Base-by-base conservation (phyloP, 306 rosid genomes). In the Lagenaria siceraria region DNA sequence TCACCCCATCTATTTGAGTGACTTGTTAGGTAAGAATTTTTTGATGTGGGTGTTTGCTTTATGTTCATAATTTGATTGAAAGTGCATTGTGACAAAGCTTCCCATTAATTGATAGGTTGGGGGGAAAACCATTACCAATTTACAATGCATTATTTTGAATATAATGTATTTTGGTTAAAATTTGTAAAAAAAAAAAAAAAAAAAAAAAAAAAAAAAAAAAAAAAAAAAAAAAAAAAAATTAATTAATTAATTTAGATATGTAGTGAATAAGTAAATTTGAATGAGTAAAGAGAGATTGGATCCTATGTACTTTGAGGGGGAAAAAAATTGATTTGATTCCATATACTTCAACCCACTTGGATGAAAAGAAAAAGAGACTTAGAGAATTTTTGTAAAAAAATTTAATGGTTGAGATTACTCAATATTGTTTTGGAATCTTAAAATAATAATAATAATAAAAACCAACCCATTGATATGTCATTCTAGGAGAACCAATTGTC, bases 31-130 rank as follows among this genome's bases (percentile, higher is more conserved):
- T 18, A 15, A 31, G 21, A 29, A 63, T 63, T 40, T 40, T 40
- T 63, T 63, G 70, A 38, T 36, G 8, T n/a, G 43, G 73, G 17
- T 65, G 48, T 31, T 55, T n/a, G 14, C 61, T 63, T 31, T 33
- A 17, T 31, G 48, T 25, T 8, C 52, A 49, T 10, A 65, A 65
- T 19, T 65, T 66, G 48, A 68, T 69, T 12, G 19, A 1, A 69
- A 43, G 75, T 69, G 75, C 55, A 22, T 6, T 42, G 54, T 69
- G 75, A 69, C 75, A 22, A 69, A 6, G 75, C 75, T 69, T 69
- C 36, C 75, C 43, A 42, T 43, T 5, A 22, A 38, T 35, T 63
- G 74, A 40, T 19, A 69, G 27, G 48, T 36, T 31, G 33, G 38
- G 2, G 8, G 0, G n/a, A 58, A 24, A 2, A 21, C n/a, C 55